These are phyloP conservation scores for Tuber magnatum DNA, from an alignment of 495 filamentous ascomycete genomes.

Conservation along the genomic window DNA sequence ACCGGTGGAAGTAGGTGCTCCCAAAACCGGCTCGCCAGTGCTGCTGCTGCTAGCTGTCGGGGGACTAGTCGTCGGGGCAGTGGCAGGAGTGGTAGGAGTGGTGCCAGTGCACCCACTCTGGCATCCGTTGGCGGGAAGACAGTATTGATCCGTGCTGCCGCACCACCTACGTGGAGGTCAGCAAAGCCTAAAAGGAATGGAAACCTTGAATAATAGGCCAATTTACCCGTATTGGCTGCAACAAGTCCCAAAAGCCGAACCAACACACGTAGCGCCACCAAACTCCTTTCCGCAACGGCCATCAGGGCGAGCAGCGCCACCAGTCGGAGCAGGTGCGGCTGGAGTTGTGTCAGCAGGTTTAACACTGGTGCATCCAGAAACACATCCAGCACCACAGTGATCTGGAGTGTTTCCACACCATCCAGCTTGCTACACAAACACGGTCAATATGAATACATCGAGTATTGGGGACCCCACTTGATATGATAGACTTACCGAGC, in stretches of 20 bases:
- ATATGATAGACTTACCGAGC: slow-evolving; percentile 19
- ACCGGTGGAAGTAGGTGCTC: slow-evolving; percentile 27
- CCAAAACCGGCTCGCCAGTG: slow-evolving; percentile 33
- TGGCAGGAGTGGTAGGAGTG: background rate
- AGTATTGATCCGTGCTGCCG: slow-evolving; percentile 14
- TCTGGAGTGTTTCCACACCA: slow-evolving; percentile 42
- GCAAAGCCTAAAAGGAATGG: background rate
- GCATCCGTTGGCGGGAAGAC: slow-evolving; percentile 22
- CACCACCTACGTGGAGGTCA: slow-evolving; percentile 14
- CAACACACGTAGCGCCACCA: slow-evolving; percentile 39
- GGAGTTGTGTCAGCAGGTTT: background rate
- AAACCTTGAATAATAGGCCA: background rate
- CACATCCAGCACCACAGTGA: slow-evolving; percentile 43
- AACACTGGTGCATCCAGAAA: slow-evolving; percentile 39
- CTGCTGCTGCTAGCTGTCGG: too few species aligned
- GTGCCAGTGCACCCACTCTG: slow-evolving; percentile 29
- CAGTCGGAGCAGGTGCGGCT: slow-evolving; percentile 6
- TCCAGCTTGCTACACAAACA: slow-evolving; percentile 39
- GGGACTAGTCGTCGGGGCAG: slow-evolving; percentile 20
- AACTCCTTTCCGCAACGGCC: slow-evolving; percentile 41
- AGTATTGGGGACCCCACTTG: background rate
- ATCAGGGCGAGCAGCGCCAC: slow-evolving; percentile 15
- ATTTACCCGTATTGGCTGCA: slow-evolving; percentile 41
- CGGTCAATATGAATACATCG: background rate
- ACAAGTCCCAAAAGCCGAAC: slow-evolving; percentile 40